phyloP scores from a whole-genome alignment of 108 stramenopile genomes.

The Pseudonitzschia delicatissima region DNA sequence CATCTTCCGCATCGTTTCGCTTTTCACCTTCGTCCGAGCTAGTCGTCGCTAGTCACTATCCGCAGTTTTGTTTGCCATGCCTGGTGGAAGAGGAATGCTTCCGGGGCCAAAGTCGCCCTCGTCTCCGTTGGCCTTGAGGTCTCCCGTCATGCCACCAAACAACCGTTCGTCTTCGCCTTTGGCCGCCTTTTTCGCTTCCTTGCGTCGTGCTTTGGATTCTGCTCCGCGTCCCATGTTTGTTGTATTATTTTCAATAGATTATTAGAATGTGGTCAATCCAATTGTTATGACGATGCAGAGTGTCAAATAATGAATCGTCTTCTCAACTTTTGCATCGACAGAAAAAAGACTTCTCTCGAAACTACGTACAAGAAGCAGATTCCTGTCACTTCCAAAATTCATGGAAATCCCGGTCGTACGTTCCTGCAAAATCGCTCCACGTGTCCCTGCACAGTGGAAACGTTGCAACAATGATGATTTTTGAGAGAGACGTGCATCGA shows the following conservation, averaged over 20 bases:
- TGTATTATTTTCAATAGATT: not conserved
- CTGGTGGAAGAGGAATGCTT: slow-evolving; percentile 44
- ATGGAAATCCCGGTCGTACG: too few species aligned
- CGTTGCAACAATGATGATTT: too few species aligned
- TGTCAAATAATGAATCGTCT: too few species aligned
- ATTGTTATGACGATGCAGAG: too few species aligned
- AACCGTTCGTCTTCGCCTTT: slow-evolving; percentile 44
- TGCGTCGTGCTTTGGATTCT: slow-evolving; percentile 67
- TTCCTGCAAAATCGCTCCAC: too few species aligned
- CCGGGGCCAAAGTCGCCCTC: slow-evolving; percentile 20
- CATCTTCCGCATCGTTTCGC: slow-evolving; percentile 17
- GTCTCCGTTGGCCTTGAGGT: slow-evolving; percentile 15
- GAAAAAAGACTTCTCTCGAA: too few species aligned
- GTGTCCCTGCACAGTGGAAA: too few species aligned
- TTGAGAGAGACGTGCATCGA: too few species aligned
- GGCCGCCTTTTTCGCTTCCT: slow-evolving; percentile 51
- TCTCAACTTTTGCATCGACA: too few species aligned
- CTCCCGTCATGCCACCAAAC: slow-evolving; percentile 29
- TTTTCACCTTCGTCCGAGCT: slow-evolving; percentile 44
- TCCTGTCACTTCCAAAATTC: too few species aligned
- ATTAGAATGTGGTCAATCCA: too few species aligned
- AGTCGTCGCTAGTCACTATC: slow-evolving; percentile 39
- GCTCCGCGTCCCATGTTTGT: slow-evolving; percentile 69
- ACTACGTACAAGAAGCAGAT: too few species aligned
- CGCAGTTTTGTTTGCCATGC: slow-evolving; percentile 18